Percentiles rank a stretch among this genome's conserved stretches.
Evolutionary conservation across 1,284 basidiomycete genomes (phyloP).

Genomic region (Ganoderma sp.): DNA sequence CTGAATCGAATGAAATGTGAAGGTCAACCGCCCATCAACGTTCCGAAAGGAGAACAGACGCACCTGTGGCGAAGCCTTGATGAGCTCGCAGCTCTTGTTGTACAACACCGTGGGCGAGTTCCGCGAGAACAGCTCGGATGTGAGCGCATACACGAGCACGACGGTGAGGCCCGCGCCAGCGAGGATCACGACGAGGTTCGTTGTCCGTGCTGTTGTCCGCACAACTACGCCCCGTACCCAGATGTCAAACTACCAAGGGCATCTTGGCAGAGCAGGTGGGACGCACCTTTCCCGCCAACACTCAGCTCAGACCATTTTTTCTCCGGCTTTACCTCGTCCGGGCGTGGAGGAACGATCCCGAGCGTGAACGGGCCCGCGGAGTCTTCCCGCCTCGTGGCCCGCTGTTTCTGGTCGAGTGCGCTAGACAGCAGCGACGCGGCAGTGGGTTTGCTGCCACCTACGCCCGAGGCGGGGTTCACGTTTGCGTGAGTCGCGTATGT

Average conservation of each 20-base stretch:
- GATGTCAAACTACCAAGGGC: background rate
- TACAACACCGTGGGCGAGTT: conserved; percentile 94
- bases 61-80: conserved; percentile 77
- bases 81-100: conserved; percentile 83
- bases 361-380: conserved; percentile 84
- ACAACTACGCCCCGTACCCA: conserved; percentile 54
- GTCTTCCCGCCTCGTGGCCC: conserved; percentile 53
- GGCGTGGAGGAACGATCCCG: conserved; percentile 65
- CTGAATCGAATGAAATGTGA: conserved; percentile 43
- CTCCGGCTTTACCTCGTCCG: conserved; percentile 58
- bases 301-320: conserved; percentile 87
- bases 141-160: conserved; percentile 83
- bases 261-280: background rate
- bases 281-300: conserved; percentile 81
- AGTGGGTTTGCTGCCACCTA: conserved; percentile 42
- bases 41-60: conserved; percentile 22
- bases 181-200: conserved; percentile 84
- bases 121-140: conserved; percentile 88
- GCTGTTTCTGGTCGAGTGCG: conserved; percentile 67
- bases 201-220: conserved; percentile 79
- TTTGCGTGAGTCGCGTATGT: conserved; percentile 28
- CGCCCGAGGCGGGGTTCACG: conserved; percentile 18
- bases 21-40: background rate
- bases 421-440: conserved; percentile 66
- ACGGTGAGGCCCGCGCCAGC: conserved; percentile 83